phyloP scores from a whole-genome alignment of 768 basidiomycete species.

The Auricularia sp. region DNA sequence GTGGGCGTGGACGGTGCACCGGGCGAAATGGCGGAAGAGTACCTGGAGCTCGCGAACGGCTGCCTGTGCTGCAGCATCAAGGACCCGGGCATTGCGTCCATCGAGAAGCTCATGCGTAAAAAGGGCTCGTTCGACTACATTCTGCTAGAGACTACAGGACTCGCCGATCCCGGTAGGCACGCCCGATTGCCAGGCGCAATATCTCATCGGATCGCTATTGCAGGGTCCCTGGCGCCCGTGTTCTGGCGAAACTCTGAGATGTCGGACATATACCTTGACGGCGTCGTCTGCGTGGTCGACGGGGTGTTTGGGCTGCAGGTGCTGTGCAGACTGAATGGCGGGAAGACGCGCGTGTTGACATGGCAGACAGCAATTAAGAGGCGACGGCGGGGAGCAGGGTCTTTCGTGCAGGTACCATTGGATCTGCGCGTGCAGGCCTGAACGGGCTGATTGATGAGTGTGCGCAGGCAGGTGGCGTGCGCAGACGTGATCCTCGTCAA shows the following conservation, averaged over 20 bases:
- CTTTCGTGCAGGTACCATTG: background rate
- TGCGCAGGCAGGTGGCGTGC: conserved; percentile 81
- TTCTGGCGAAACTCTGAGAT: conserved; percentile 34
- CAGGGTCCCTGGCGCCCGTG: conserved; percentile 40
- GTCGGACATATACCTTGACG: conserved; percentile 36
- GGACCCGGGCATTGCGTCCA: conserved; percentile 84
- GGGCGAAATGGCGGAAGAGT: conserved; percentile 64
- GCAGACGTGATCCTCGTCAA: conserved; percentile 89
- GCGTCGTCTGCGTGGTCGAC: conserved; percentile 88
- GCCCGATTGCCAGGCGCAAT: background rate
- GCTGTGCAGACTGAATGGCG: conserved; percentile 5
- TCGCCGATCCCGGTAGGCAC: conserved; percentile 80
- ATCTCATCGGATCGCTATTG: background rate
- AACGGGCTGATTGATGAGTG: background rate
- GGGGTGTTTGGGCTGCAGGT: conserved; percentile 68
- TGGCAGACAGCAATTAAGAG: conserved; percentile 66
- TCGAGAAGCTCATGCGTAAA: conserved; percentile 80
- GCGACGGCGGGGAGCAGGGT: conserved; percentile 35
- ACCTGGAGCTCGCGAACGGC: conserved; percentile 89
- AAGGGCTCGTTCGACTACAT: conserved; percentile 93
- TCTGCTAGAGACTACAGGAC: conserved; percentile 87
- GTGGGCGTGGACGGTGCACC: conserved; percentile 33
- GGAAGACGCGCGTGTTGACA: background rate
- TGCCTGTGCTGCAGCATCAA: conserved; percentile 99
- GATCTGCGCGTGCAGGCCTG: background rate